Evolutionary conservation across 2,329 filamentous ascomycete species (phyloP).

Genomic region (Penicillium sclerotiorum): DNA sequence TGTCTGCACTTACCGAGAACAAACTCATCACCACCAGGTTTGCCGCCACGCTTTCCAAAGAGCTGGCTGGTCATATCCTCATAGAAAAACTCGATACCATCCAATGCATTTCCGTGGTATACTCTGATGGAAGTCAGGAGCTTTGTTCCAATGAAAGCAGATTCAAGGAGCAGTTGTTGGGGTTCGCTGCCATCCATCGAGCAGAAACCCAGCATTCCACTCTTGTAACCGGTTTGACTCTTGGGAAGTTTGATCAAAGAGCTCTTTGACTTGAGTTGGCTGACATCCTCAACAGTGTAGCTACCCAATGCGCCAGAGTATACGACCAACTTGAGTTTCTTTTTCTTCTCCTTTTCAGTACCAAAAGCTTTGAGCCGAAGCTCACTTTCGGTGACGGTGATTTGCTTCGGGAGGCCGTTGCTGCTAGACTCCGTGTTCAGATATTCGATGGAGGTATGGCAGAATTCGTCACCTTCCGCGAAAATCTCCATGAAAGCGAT

Average conservation of each 20-base stretch:
- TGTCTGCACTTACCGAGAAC: conserved; percentile 62
- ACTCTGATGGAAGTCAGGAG: conserved; percentile 74
- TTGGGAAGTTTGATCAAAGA: conserved; percentile 74
- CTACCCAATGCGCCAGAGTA: conserved; percentile 76
- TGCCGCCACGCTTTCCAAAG: conserved; percentile 79
- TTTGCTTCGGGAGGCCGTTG: conserved; percentile 66
- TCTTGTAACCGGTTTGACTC: conserved; percentile 72
- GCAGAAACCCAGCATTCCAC: conserved; percentile 72
- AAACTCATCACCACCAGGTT: conserved; percentile 71
- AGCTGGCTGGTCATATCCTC: conserved; percentile 82
- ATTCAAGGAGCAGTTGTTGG: conserved; percentile 74
- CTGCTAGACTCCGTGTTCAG: conserved; percentile 61
- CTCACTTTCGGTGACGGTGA: conserved; percentile 74
- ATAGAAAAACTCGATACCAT: conserved; percentile 90
- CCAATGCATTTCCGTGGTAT: conserved; percentile 74
- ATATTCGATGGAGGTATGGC: conserved; percentile 81
- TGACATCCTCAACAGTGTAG: conserved; percentile 76
- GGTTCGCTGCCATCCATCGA: conserved; percentile 70
- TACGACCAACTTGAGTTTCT: conserved; percentile 68
- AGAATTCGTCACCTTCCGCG: conserved; percentile 76
- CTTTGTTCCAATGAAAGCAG: conserved; percentile 67
- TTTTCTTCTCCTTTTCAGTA: conserved; percentile 66
- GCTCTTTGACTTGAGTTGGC: conserved; percentile 69
- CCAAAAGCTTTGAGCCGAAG: conserved; percentile 72
- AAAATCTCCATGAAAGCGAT: conserved; percentile 85